phyloP scores from a whole-genome alignment of 805 yeast genomes.

The Cyberlindnera subsufficiens region DNA sequence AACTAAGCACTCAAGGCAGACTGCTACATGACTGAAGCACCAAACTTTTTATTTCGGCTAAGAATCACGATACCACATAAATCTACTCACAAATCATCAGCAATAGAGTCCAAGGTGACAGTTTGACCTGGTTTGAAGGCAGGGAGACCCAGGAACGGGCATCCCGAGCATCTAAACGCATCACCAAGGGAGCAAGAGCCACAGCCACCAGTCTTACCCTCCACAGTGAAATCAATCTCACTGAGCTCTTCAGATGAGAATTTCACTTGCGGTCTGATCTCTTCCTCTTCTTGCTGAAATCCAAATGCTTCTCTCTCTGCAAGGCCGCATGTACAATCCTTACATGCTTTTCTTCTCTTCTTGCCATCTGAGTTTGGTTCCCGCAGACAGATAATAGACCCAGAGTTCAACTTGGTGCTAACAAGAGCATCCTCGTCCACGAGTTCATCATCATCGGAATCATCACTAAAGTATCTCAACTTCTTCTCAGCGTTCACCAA shows the following conservation, averaged over 20 bases:
- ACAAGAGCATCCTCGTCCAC: constrained; percentile 37
- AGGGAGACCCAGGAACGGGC: constrained; percentile 95
- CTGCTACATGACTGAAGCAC: not conserved
- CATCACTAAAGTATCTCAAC: constrained; percentile 19
- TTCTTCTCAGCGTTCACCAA: constrained; percentile 14
- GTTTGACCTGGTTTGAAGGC: constrained; percentile 98
- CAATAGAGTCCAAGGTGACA: constrained; percentile 66
- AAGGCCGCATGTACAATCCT: constrained; percentile 96
- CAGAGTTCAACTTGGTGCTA: constrained; percentile 29
- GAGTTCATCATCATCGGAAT: constrained; percentile 23
- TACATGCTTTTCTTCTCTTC: constrained; percentile 86
- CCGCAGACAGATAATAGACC: constrained; percentile 26
- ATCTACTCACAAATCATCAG: constrained; percentile 64
- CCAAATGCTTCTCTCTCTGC: constrained; percentile 79
- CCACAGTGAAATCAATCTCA: constrained; percentile 93
- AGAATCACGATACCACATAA: not conserved
- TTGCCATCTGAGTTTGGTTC: constrained; percentile 52
- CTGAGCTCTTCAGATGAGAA: constrained; percentile 67
- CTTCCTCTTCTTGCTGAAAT: constrained; percentile 38
- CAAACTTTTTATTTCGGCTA: not conserved
- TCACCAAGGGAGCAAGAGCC: constrained; percentile 97
- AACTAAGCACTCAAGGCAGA: too few species aligned
- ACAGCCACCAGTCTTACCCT: constrained; percentile 96
- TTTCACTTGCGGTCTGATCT: constrained; percentile 36
- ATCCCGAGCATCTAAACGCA: constrained; percentile 97